Conservation (phyloP, 169 alveolate species). For the Plasmodium yoelii region DNA sequence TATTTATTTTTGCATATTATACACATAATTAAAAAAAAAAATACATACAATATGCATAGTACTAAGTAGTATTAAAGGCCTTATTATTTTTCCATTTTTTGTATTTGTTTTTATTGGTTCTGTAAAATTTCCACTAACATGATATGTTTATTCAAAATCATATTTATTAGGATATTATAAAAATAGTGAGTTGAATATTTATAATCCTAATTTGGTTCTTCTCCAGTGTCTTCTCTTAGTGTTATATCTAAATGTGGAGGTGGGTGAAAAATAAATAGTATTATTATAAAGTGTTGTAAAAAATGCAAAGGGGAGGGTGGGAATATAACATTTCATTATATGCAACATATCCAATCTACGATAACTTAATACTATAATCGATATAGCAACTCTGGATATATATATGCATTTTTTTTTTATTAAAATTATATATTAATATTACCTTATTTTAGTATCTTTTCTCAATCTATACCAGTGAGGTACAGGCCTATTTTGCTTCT, state of each 20-base stretch:
- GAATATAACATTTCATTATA: neutral
- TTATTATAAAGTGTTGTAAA: neutral
- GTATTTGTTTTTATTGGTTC: too few relatives aligned
- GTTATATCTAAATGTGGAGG: slow-evolving; percentile 88
- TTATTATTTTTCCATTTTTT: too few relatives aligned
- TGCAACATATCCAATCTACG: too few relatives aligned
- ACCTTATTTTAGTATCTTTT: slow-evolving; percentile 94
- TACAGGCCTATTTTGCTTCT: slow-evolving; percentile 95
- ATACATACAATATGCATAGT: too few relatives aligned
- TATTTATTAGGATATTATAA: neutral
- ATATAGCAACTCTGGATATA: too few relatives aligned
- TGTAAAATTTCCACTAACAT: too few relatives aligned
- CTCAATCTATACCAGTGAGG: slow-evolving; percentile 97
- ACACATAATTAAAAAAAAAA: too few relatives aligned
- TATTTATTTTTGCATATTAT: too few relatives aligned
- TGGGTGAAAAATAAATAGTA: neutral
- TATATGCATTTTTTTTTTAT: neutral
- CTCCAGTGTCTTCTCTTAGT: slow-evolving; percentile 97
- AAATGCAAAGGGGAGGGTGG: neutral
- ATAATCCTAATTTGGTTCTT: slow-evolving; percentile 95
- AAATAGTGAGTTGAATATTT: slow-evolving; percentile 52
- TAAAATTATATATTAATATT: slow-evolving; percentile 25
- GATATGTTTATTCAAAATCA: too few relatives aligned
- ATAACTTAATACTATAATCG: too few relatives aligned
- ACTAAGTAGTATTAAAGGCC: too few relatives aligned